A percentile compares a stretch with the other conserved stretches of the same genome.
phyloP scores from a whole-genome alignment of 371 early-diverging fungal species.

The Dinochytrium kinnereticum region DNA sequence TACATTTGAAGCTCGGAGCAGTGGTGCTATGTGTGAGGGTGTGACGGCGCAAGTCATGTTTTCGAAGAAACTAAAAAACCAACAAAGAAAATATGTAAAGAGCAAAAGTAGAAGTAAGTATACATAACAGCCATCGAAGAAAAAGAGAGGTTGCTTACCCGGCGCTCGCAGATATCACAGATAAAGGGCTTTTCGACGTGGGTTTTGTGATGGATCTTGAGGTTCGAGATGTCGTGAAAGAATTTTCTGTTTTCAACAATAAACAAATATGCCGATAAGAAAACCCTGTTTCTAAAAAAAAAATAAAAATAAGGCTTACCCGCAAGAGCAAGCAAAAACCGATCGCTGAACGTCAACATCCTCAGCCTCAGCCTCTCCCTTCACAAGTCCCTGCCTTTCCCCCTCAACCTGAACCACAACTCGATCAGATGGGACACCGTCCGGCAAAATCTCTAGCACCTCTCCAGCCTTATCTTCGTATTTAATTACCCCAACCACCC shows the following conservation, averaged over 20 bases:
- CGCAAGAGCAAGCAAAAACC: constrained; percentile 8
- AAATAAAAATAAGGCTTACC: constrained; percentile 3
- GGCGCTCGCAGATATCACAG: constrained; percentile 14
- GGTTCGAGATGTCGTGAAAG: constrained; percentile 1
- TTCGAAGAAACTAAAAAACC: constrained; percentile 24
- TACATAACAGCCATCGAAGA: no score
- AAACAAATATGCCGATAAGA: neutral
- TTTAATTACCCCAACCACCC: neutral
- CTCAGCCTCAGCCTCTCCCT: neutral
- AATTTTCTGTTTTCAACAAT: constrained; percentile 14
- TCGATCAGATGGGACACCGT: no score
- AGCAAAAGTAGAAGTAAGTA: neutral
- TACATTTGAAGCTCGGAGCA: constrained; percentile 10
- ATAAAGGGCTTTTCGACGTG: constrained; percentile 14
- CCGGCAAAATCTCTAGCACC: no score
- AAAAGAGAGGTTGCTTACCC: constrained; percentile 12
- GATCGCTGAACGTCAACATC: neutral
- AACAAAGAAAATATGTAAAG: neutral
- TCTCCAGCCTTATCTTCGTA: neutral
- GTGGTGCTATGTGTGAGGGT: constrained; percentile 5
- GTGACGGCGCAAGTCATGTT: constrained; percentile 26
- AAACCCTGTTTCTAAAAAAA: no score
- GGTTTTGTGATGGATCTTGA: neutral
- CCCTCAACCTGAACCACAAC: neutral
- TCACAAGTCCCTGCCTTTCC: neutral